Percentiles rank a stretch among this genome's conserved stretches.
Conservation (phyloP, 371 early-diverging fungal species). For the Rhizopus stolonifer region DNA sequence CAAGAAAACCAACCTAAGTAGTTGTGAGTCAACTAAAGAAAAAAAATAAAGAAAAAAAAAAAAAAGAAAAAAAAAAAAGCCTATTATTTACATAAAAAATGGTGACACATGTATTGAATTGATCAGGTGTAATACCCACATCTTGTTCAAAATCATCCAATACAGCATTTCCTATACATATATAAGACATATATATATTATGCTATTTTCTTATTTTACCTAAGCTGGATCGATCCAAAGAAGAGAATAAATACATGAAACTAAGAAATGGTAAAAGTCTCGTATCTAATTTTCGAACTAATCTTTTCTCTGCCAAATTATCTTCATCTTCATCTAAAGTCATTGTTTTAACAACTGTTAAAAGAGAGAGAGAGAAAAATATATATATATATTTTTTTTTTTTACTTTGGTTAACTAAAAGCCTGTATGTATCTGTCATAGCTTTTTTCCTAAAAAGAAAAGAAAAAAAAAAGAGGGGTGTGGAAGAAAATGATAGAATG, state of each 20-base stretch:
- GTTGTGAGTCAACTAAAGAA: neutral
- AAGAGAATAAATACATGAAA: slow-evolving; percentile 51
- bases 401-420: neutral
- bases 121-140: slow-evolving; percentile 44
- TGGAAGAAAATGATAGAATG: neutral
- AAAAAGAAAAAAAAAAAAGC: neutral
- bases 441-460: too few relatives aligned
- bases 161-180: slow-evolving; percentile 42
- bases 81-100: slow-evolving; percentile 35
- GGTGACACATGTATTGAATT: slow-evolving; percentile 48
- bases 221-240: slow-evolving; percentile 51
- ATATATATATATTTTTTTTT: neutral
- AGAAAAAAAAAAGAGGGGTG: neutral
- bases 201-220: too few relatives aligned
- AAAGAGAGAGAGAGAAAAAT: neutral
- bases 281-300: slow-evolving; percentile 48
- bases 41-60: neutral
- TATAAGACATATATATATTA: neutral
- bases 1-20: slow-evolving; percentile 37
- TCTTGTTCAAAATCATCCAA: slow-evolving; percentile 51
- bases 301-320: slow-evolving; percentile 14
- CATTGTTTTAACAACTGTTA: neutral
- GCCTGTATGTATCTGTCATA: neutral
- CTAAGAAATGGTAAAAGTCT: slow-evolving; percentile 50
- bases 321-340: neutral